phyloP scores from a whole-genome alignment of 2,329 filamentous ascomycete genomes.

The Fusarium haematococcum region DNA sequence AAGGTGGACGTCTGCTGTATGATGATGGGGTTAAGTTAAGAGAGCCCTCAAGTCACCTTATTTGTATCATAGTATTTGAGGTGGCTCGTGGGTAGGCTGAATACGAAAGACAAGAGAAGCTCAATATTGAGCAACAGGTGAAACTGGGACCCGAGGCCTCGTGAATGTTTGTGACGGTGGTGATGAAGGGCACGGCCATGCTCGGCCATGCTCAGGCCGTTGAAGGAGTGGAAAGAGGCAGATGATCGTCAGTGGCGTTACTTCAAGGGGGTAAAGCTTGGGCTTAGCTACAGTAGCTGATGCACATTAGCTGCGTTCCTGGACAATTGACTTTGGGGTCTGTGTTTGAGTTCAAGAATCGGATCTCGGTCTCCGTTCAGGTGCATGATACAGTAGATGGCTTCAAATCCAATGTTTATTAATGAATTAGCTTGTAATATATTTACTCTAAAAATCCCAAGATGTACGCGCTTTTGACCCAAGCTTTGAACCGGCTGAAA shows the following conservation, averaged over 20 bases:
- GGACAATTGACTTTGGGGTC: not conserved
- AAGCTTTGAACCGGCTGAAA: constrained; percentile 11
- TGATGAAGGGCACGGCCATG: not conserved
- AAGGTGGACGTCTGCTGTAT: constrained; percentile 31
- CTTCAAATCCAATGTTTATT: constrained; percentile 25
- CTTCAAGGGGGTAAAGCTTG: not conserved
- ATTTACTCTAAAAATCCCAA: constrained; percentile 31
- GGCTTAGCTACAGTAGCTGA: not conserved
- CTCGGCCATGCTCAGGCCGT: not conserved
- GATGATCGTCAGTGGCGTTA: not conserved
- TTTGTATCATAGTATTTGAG: constrained; percentile 35
- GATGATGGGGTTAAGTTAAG: constrained; percentile 32
- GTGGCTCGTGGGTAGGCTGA: constrained; percentile 5
- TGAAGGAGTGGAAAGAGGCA: not conserved
- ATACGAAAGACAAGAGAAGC: constrained; percentile 25
- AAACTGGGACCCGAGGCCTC: not conserved
- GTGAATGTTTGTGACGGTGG: not conserved
- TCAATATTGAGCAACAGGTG: constrained; percentile 22
- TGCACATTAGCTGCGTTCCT: not conserved
- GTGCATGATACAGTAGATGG: not conserved
- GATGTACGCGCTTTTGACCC: constrained; percentile 24
- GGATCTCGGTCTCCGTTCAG: not conserved
- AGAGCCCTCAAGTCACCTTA: constrained; percentile 8
- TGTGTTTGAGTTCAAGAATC: not conserved
- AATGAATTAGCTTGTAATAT: constrained; percentile 38